Evolutionary conservation across 1,284 basidiomycete genomes (phyloP), one percentile per base, ranked within the genome.

Genomic region (Microbotryomycetes sp.): DNA sequence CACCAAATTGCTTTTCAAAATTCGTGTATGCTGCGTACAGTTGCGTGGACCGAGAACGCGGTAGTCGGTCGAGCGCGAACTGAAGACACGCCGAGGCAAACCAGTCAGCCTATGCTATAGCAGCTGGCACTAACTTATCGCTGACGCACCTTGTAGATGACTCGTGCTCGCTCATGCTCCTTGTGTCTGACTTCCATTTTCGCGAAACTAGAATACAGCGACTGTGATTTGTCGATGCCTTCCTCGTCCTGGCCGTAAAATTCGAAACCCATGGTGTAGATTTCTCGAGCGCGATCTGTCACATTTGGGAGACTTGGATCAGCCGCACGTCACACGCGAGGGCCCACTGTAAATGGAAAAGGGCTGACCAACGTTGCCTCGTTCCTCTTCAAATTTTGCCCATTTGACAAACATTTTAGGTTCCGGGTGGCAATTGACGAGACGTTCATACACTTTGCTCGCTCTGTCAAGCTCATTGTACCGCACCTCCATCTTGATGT

Each of bases 231-330:
- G 76, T 97, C 94, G 28, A 98, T 85, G 74, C 97, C 89, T 74
- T 94, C 91, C 75, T 93, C 92, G 63, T 93, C 92, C 72, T 99
- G 94, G 7, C 96, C 96, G 71, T 90, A 97, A 78, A 93, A 98
- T 77, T 96, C 89, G 29, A 98, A 79, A 1, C 94, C 93, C 30
- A 91, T 94, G 78, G 96, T 91, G 77, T 97, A 98, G 29, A 98
- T 92, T 75, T 96, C 91, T 49, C 94, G 80, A 1, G 90, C 90
- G 75, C 96, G 94, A 75, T 97, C 93, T 66, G 73, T 57, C 6
- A 63, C 60, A n/a, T 66, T 45, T 6, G 12, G 5, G 32, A 31
- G 46, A 26, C 22, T 58, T 7, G 14, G 6, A 16, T n/a, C 2
- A 53, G 48, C 22, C 6, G 25, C 29, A n/a, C 26, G 3, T 3